phyloP scores from a whole-genome alignment of 805 yeast species.

The Nakazawaea ambrosiae region DNA sequence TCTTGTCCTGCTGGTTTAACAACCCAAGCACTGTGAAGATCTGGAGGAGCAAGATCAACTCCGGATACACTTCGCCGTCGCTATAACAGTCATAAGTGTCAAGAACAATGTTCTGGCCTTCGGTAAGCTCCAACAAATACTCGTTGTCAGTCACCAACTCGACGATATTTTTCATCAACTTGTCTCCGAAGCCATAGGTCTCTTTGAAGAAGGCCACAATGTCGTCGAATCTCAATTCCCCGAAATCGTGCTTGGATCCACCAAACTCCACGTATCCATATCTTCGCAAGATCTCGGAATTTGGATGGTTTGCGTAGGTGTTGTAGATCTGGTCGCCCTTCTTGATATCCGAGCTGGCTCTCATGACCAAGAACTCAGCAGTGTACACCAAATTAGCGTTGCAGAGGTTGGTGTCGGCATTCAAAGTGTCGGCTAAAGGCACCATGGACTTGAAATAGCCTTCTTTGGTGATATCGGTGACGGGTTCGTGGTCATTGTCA shows the following conservation, averaged over 20 bases:
- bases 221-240: slow-evolving; percentile 51
- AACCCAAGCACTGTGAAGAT: slow-evolving; percentile 33
- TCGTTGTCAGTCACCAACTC: slow-evolving; percentile 28
- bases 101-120: slow-evolving; percentile 32
- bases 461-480: slow-evolving; percentile 27
- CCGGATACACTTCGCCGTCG: slow-evolving; percentile 54
- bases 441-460: slow-evolving; percentile 74
- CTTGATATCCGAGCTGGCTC: slow-evolving; percentile 51
- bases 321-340: slow-evolving; percentile 76
- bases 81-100: slow-evolving; percentile 59
- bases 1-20: slow-evolving; percentile 22
- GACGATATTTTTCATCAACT: slow-evolving; percentile 29
- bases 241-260: slow-evolving; percentile 74
- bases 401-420: slow-evolving; percentile 71
- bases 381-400: slow-evolving; percentile 67
- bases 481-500: slow-evolving; percentile 21
- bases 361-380: slow-evolving; percentile 55
- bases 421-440: slow-evolving; percentile 86
- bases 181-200: slow-evolving; percentile 18
- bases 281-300: slow-evolving; percentile 81
- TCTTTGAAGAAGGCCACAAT: slow-evolving; percentile 31
- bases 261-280: slow-evolving; percentile 82
- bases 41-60: slow-evolving; percentile 47
- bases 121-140: slow-evolving; percentile 24
- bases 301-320: slow-evolving; percentile 87